Conservation (phyloP, 306 rosid species). For the Pyrus communis region DNA sequence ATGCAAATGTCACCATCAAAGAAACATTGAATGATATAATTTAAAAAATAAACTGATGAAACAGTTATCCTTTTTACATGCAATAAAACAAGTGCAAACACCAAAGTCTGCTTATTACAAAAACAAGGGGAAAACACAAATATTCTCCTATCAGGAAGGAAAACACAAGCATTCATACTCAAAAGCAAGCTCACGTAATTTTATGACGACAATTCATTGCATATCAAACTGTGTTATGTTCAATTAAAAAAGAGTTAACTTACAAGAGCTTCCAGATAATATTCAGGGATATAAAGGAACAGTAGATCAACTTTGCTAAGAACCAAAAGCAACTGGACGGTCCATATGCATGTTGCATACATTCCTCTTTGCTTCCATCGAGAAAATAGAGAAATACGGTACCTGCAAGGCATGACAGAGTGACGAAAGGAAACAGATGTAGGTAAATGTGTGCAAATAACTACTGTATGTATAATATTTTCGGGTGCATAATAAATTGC, state of each 20-base stretch:
- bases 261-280: conserved; percentile 88
- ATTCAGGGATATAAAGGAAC: conserved; percentile 81
- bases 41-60: neutral
- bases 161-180: neutral
- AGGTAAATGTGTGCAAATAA: neutral
- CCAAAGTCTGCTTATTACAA: neutral
- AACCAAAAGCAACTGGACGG: conserved; percentile 85
- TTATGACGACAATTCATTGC: neutral
- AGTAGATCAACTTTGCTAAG: conserved; percentile 76
- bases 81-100: neutral
- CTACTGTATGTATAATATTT: neutral
- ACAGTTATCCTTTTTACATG: conserved; percentile 3
- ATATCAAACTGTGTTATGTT: neutral
- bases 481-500: neutral
- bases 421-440: neutral
- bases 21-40: neutral
- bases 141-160: neutral
- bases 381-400: conserved; percentile 66
- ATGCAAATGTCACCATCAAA: neutral
- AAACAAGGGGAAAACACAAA: neutral
- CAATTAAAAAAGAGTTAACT: conserved; percentile 14
- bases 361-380: conserved; percentile 97
- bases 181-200: neutral
- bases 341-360: conserved; percentile 97
- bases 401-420: conserved; percentile 42